Evolutionary conservation across 306 rosid genomes (phyloP), one percentile per base, ranked within the genome.

Genomic region (Medicago ruthenica): DNA sequence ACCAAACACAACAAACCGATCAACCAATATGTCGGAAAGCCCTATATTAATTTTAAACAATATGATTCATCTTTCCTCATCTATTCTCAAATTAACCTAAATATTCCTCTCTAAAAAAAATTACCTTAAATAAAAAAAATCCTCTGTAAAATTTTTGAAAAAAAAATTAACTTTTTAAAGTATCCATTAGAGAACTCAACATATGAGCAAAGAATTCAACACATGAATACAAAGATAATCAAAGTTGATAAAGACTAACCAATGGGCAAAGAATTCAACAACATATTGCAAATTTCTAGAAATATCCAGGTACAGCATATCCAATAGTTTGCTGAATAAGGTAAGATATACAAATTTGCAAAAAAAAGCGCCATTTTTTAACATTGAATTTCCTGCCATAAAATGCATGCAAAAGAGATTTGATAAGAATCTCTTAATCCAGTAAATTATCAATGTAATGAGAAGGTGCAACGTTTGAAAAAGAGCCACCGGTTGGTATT

Each of bases 201-300:
- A 5, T 17, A 18, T 21, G 37, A 34, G n/a, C n/a, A n/a, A n/a
- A n/a, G n/a, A 24, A 31, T 42, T 13, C 45, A 53, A 40, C 16
- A 5, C 24, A 18, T 21, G 37, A 34, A 34, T 5, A 34, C 9
- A 31, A 31, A 51, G 0, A 39, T 21, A 6, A 15, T 18, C 41
- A 4, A 64, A 53, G 31, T 0, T 27, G 31, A 27, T 27, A 27
- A 27, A 4, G 14, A 85, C 93, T 87, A 37, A 95, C 97, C 98
- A 92, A 75, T 87, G 80, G 21, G 98, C 97, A 61, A 86, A 92
- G 86, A 95, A 95, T 62, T 95, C 92, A 41, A 95, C 99, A 40
- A 95, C 61, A 48, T 45, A 42, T 42, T 42, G 12, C 47, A 42
- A 42, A 9, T 42, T 42, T 11, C 4, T 42, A 1, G 47, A 10